Evolutionary conservation across 805 yeast genomes (phyloP).

Genomic region (Lachancea kluyveri): DNA sequence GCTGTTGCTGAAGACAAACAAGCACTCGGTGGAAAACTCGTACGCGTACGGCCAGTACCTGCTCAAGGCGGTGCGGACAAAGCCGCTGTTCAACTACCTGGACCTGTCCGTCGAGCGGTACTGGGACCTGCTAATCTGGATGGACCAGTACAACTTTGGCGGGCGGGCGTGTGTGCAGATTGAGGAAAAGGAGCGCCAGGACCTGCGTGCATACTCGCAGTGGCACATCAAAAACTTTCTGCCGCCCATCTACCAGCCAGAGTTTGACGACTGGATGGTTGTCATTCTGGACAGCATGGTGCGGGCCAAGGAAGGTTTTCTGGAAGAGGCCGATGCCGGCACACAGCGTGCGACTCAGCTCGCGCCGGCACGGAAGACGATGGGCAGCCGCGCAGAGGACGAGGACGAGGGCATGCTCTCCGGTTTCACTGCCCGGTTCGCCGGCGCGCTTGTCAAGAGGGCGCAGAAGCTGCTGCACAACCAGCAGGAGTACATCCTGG

Average conservation of each 20-base stretch:
- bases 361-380: conserved; percentile 44
- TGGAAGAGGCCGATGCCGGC: conserved; percentile 27
- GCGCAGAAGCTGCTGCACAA: conserved; percentile 56
- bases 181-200: conserved; percentile 33
- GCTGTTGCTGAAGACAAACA: conserved; percentile 65
- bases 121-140: conserved; percentile 95
- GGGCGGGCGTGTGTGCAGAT: conserved; percentile 51
- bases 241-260: conserved; percentile 70
- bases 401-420: conserved; percentile 35
- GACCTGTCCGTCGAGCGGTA: conserved; percentile 69
- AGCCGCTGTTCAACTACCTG: conserved; percentile 75
- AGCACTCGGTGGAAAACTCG: conserved; percentile 75
- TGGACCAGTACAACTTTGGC: conserved; percentile 84
- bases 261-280: conserved; percentile 82
- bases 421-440: conserved; percentile 50
- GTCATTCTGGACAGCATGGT: conserved; percentile 67
- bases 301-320: conserved; percentile 39
- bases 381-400: conserved; percentile 25
- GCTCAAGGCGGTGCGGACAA: conserved; percentile 68
- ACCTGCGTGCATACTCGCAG: conserved; percentile 39
- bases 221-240: conserved; percentile 80
- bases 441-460: conserved; percentile 61
- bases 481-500: conserved; percentile 68
- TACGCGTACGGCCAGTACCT: conserved; percentile 87
- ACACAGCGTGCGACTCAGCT: conserved; percentile 68